phyloP scores from a whole-genome alignment of 345 rosid genomes.

The Garcia nutans region DNA sequence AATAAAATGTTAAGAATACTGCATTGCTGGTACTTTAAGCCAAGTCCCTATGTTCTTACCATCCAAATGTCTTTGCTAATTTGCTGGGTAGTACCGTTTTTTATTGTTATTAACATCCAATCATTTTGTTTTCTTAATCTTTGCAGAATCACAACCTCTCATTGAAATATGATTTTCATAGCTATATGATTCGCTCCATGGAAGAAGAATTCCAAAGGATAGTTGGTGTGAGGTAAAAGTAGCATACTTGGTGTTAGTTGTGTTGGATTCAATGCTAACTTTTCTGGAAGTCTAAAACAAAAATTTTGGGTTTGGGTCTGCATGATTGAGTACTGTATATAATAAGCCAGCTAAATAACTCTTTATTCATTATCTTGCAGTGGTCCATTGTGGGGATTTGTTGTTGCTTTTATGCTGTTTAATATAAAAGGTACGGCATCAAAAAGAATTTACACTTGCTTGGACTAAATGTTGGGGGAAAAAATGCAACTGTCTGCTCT shows the following conservation, averaged over 20 bases:
- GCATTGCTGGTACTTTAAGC: too few relatives aligned
- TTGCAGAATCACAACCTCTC: slow-evolving; percentile 87
- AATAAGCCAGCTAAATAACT: slow-evolving; percentile 22
- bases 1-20: not conserved
- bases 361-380: slow-evolving; percentile 48
- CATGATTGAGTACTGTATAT: not conserved
- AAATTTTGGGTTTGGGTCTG: not conserved
- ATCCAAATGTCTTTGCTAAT: slow-evolving; percentile 1
- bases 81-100: not conserved
- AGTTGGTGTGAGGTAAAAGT: slow-evolving; percentile 83
- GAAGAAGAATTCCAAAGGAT: slow-evolving; percentile 95
- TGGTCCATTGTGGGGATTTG: slow-evolving; percentile 91
- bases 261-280: not conserved
- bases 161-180: slow-evolving; percentile 75
- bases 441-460: slow-evolving; percentile 7
- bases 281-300: not conserved
- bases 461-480: not conserved
- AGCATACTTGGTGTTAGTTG: not conserved
- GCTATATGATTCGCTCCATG: slow-evolving; percentile 98
- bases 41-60: not conserved
- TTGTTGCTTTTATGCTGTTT: slow-evolving; percentile 90
- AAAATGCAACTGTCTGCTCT: not conserved
- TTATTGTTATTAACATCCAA: slow-evolving; percentile 13
- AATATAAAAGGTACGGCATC: slow-evolving; percentile 70
- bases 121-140: slow-evolving; percentile 12